Percentiles rank a stretch among this genome's conserved stretches.
Evolutionary conservation across 169 alveolate species (phyloP).

Genomic region (Cryptosporidium ubiquitum): DNA sequence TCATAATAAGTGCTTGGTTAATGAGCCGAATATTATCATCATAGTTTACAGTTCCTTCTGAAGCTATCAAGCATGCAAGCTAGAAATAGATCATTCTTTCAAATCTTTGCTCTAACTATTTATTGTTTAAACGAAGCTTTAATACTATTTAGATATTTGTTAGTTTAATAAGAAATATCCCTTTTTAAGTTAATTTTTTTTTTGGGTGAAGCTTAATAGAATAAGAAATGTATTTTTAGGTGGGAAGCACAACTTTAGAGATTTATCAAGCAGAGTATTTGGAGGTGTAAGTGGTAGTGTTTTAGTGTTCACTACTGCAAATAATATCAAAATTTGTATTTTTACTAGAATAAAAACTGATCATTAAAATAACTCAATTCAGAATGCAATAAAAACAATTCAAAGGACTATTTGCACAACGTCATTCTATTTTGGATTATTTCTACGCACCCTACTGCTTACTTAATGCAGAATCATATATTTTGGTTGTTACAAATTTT

Average conservation of each 20-base stretch:
- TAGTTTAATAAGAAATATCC: not conserved
- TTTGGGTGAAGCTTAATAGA: not conserved
- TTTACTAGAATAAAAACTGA: not conserved
- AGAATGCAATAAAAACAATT: not conserved
- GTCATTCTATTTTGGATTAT: not conserved
- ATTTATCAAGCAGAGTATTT: not conserved
- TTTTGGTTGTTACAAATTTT: not conserved
- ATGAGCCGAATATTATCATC: not conserved
- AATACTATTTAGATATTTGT: not conserved
- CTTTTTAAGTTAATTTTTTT: not conserved
- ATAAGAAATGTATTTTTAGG: not conserved
- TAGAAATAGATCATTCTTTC: not conserved
- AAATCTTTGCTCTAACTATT: not conserved
- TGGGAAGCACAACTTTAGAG: not conserved
- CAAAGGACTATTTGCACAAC: not conserved
- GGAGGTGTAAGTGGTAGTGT: slow-evolving; percentile 3
- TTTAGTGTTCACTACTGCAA: not conserved
- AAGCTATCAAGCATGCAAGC: not conserved
- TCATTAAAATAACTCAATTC: not conserved
- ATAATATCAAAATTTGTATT: not conserved
- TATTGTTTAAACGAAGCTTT: not conserved
- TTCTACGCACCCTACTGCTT: not conserved
- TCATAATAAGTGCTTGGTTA: not conserved
- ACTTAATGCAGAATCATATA: not conserved
- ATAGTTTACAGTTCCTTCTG: not conserved